Base-by-base conservation (phyloP, 805 yeast species). In the Ogataea siamensis region DNA sequence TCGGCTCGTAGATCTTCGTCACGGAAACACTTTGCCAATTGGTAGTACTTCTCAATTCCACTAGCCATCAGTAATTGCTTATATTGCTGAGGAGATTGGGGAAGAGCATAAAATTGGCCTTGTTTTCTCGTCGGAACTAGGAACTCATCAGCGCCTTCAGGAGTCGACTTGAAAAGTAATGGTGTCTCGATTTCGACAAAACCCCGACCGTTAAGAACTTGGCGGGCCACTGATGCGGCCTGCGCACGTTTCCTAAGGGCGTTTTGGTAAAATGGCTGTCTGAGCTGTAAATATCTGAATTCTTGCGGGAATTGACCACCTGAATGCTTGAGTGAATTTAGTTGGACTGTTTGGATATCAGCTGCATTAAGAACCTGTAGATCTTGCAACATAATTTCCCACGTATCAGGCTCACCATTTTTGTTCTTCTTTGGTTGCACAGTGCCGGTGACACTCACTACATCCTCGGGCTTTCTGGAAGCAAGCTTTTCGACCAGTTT, bases 71-170 rank as follows among this genome's bases (percentile, higher is more conserved):
- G 66, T 27, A 93, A 67, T 62, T 93, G 99, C 57, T 93, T 93
- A 57, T 91, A 93, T 57, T 93, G 99, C 58, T 93, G 99, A 0
- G 99, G 99, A 11, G 96, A 87, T 60, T 93, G 99, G 0, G 98
- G 97, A 19, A 93, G 68, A 0, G 99, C 97, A 58, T 91, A 93
- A 60, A 85, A 83, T 13, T 62, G 54, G 18, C 68, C 63, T 2
- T 63, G 62, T 11, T 73, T 64, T 47, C 98, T 71, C 0, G 97
- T 87, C 1, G 99, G 99, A 0, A 93, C 97, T 32, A 93, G 62
- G 58, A 91, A 93, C 62, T 93, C 99, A 25, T 95, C 71, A 1
- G 99, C 99, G 11, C 99, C 99, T 61, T 93, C 99, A 0, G 99
- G 99, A 0, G 99, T 93, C 2, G 96, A 85, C 55, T 93, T 89